These are phyloP conservation scores for Naganishia sp. DNA, from an alignment of 1,284 basidiomycete genomes.

Conservation along the genomic window DNA sequence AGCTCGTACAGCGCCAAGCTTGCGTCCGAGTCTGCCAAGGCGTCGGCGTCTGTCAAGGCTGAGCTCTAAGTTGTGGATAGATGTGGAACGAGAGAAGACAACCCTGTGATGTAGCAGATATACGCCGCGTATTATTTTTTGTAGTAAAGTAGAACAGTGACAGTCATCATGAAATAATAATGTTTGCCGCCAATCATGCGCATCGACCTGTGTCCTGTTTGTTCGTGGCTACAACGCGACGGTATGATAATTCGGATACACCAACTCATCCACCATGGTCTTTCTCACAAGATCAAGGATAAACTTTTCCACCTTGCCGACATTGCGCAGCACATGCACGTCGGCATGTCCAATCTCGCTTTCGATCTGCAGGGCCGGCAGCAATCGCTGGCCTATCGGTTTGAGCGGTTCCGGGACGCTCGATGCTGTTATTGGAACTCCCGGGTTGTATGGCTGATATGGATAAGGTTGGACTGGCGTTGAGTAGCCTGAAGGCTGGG, in stretches of 20 bases:
- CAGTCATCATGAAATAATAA: constrained; percentile 15
- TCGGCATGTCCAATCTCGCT: constrained; percentile 94
- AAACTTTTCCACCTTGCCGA: constrained; percentile 93
- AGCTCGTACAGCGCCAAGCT: constrained; percentile 38
- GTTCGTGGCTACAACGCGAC: constrained; percentile 51
- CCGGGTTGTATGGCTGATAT: constrained; percentile 24
- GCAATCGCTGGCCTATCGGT: constrained; percentile 74
- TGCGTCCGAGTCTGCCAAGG: constrained; percentile 42
- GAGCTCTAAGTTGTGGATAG: constrained; percentile 37
- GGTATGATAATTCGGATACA: constrained; percentile 92
- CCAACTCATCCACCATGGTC: constrained; percentile 88
- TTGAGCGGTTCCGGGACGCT: constrained; percentile 36
- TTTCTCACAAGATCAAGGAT: constrained; percentile 92
- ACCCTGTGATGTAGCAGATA: not conserved
- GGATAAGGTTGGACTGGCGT: constrained; percentile 15
- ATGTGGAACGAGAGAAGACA: not conserved
- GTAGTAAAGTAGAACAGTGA: constrained; percentile 14
- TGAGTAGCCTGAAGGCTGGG: not conserved
- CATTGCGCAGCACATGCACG: constrained; percentile 94
- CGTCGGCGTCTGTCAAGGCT: constrained; percentile 42
- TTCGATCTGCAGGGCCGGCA: constrained; percentile 93
- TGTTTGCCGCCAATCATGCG: not conserved
- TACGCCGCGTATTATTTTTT: constrained; percentile 14
- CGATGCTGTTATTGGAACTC: not conserved
- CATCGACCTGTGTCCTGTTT: not conserved